These are phyloP conservation scores for Athelia psychrophila DNA, from an alignment of 1,284 basidiomycete species.

Conservation along the genomic window DNA sequence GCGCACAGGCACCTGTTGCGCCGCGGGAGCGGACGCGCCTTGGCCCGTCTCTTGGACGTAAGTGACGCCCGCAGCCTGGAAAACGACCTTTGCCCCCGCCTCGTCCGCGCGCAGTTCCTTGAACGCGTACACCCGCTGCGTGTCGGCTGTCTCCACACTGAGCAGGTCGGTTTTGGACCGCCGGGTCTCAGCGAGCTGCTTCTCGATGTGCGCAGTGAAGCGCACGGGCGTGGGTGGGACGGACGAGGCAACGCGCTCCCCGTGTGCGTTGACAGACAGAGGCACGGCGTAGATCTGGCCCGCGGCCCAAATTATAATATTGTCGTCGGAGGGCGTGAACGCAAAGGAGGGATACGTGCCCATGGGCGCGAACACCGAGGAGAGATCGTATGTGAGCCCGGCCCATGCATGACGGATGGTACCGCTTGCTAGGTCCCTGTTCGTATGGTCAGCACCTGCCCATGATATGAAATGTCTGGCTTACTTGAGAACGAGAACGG, in stretches of 20 bases:
- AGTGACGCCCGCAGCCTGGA: slow-evolving; percentile 53
- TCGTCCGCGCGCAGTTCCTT: slow-evolving; percentile 55
- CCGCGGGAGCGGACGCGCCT: slow-evolving; percentile 7
- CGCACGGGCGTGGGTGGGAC: slow-evolving; percentile 44
- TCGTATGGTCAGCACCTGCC: not conserved
- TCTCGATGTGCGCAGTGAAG: slow-evolving; percentile 61
- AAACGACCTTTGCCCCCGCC: slow-evolving; percentile 45
- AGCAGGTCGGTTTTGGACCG: slow-evolving; percentile 44
- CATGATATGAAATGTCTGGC: slow-evolving; percentile 13
- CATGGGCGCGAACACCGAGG: slow-evolving; percentile 65
- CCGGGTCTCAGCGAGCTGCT: slow-evolving; percentile 59
- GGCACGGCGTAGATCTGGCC: slow-evolving; percentile 66
- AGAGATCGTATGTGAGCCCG: slow-evolving; percentile 64
- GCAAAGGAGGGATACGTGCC: slow-evolving; percentile 74
- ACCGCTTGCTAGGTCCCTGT: slow-evolving; percentile 63
- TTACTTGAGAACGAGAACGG: slow-evolving; percentile 67
- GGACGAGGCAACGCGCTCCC: slow-evolving; percentile 43
- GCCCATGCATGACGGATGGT: slow-evolving; percentile 65
- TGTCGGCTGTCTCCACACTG: slow-evolving; percentile 48
- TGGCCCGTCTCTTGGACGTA: slow-evolving; percentile 45
- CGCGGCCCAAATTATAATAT: slow-evolving; percentile 69
- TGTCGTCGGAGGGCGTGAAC: slow-evolving; percentile 59
- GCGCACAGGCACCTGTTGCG: slow-evolving; percentile 45
- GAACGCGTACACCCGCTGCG: slow-evolving; percentile 57
- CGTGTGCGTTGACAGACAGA: slow-evolving; percentile 42